Evolutionary conservation across 805 yeast species (phyloP), one percentile per base, ranked within the genome.

Genomic region (Yarrowia osloensis): DNA sequence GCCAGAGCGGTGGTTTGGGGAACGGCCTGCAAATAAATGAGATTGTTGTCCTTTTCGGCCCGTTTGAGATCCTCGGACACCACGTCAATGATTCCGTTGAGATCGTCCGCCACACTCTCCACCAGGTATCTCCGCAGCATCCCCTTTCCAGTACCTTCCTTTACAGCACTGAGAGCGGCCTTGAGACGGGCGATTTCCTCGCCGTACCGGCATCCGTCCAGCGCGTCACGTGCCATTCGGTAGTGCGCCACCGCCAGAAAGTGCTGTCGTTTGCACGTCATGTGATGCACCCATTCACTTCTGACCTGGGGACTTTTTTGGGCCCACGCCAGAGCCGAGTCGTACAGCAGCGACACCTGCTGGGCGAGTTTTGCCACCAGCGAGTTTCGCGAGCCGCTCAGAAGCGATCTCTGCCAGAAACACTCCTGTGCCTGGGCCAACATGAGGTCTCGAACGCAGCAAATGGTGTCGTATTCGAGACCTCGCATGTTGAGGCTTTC

Each of bases 351-450:
- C 0, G 89, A 79, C 0, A 86, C 88, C 72, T 88, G 91, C 5
- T 80, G 75, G 0, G 97, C 84, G 52, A 93, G 76, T 71, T 86
- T 84, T 0, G 95, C 82, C 2, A 92, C 77, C 4, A 86, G 78
- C 0, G 88, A 78, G 72, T 89, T 86, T 71, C 86, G 88, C 71
- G 85, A 73, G 13, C 80, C 78, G 24, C 76, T 78, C 19, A 77
- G 75, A 0, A 80, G 76, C 0, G 97, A 91, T 71, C 87, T 87
- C 57, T 84, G 86, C 97, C 97, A 92, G 62, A 88, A 85, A 13
- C 86, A 82, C 73, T 93, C 97, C 76, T 92, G 97, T 0, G 97
- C 95, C 72, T 91, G 97, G 0, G 96, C 95, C 44, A 89, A 73
- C 84, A 85, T 84, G 39, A 91, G 73, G 13, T 74, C 70, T 40